Conservation (phyloP, 2,329 filamentous ascomycete species). For the Boeremia lycopersici region DNA sequence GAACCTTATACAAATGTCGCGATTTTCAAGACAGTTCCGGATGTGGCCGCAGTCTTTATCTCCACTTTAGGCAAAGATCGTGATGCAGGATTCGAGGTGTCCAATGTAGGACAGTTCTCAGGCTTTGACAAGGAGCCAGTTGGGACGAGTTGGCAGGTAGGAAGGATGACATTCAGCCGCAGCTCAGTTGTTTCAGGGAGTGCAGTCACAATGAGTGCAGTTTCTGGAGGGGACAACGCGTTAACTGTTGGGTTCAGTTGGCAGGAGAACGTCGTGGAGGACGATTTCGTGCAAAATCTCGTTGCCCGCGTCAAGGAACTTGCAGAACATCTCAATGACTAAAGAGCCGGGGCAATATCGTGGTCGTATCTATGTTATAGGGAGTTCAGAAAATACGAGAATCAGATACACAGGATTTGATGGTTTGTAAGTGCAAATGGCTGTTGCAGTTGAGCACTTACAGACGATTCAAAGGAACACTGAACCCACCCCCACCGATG, state of each 20-base stretch:
- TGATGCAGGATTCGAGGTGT: not conserved
- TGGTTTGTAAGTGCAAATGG: too few relatives aligned
- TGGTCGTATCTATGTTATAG: too few relatives aligned
- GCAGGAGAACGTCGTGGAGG: not conserved
- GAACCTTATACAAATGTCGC: not conserved
- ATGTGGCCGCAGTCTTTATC: not conserved
- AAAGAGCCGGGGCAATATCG: too few relatives aligned
- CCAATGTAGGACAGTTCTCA: not conserved
- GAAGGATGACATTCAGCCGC: not conserved
- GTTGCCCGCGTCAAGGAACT: too few relatives aligned
- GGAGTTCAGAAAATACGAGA: too few relatives aligned
- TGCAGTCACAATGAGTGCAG: not conserved
- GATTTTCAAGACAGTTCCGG: not conserved
- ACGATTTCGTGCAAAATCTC: not conserved
- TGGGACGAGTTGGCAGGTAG: not conserved
- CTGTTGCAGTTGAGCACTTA: too few relatives aligned
- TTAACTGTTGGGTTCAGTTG: not conserved
- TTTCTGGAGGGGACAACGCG: too few relatives aligned
- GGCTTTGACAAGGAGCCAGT: not conserved
- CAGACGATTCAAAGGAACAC: too few relatives aligned
- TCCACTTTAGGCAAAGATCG: not conserved
- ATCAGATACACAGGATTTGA: too few relatives aligned
- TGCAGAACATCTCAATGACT: too few relatives aligned
- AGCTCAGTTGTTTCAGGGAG: not conserved
- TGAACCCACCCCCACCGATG: too few relatives aligned